phyloP scores from a whole-genome alignment of 306 rosid species.

The Citrullus amarus region DNA sequence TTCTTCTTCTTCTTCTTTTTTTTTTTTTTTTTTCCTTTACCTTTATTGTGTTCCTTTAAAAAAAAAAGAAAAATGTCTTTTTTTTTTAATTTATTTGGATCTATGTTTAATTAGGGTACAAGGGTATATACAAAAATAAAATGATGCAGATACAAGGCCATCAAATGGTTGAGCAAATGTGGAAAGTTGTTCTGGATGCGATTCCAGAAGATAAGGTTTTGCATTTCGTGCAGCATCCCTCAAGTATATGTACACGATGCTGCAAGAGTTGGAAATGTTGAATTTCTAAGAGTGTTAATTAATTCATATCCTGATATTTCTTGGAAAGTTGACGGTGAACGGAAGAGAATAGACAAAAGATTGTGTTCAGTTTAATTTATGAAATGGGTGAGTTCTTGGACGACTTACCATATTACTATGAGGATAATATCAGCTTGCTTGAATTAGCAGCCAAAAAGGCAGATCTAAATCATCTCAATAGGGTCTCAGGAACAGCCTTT shows the following conservation, averaged over 20 bases:
- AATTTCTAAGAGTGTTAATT: conserved; percentile 9
- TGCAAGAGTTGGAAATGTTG: conserved; percentile 16
- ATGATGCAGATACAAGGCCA: background rate
- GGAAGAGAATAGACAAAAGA: conserved; percentile 10
- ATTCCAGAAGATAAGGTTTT: background rate
- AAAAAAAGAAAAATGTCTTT: no score
- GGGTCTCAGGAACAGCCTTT: conserved; percentile 17
- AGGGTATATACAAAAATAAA: no score
- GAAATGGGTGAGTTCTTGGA: background rate
- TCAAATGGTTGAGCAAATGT: conserved; percentile 5
- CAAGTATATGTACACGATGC: conserved; percentile 5
- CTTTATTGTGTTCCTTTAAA: no score
- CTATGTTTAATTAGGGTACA: no score
- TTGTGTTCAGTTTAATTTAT: conserved; percentile 11
- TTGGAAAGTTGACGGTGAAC: background rate
- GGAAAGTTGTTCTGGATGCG: background rate
- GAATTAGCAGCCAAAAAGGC: conserved; percentile 12
- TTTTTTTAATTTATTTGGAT: no score
- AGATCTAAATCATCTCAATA: background rate
- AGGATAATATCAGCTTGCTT: background rate
- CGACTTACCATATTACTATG: background rate
- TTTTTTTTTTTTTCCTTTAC: no score
- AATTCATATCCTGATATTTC: conserved; percentile 5
- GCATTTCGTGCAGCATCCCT: background rate
- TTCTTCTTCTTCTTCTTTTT: no score